Conservation (phyloP, 202 grass and related monocot species). For the Cymbopogon flexuosus region DNA sequence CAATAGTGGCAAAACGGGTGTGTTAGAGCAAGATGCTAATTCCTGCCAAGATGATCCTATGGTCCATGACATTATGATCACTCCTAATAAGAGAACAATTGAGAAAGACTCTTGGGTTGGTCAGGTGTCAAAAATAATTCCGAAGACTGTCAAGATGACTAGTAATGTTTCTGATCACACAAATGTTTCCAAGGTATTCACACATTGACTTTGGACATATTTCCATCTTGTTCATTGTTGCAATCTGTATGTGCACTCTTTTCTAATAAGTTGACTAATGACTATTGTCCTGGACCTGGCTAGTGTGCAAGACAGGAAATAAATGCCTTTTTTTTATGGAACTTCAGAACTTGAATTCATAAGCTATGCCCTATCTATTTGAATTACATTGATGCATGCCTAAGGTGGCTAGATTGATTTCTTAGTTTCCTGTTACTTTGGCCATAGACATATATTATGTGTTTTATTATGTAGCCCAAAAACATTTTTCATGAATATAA, state of each 20-base stretch:
- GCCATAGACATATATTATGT: background rate
- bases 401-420: constrained; percentile 13
- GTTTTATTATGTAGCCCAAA: background rate
- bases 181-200: constrained; percentile 45
- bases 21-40: constrained; percentile 20
- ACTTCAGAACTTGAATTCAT: background rate
- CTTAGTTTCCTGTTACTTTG: background rate
- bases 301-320: background rate
- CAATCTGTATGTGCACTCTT: background rate
- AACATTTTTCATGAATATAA: background rate
- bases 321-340: background rate
- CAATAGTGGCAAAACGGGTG: constrained; percentile 9
- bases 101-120: constrained; percentile 24
- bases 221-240: constrained; percentile 11
- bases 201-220: background rate
- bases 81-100: constrained; percentile 24
- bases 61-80: constrained; percentile 8
- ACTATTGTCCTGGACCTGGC: background rate
- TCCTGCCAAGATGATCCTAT: constrained; percentile 23
- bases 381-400: background rate
- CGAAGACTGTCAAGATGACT: constrained; percentile 35
- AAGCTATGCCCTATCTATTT: background rate
- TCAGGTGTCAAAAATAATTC: constrained; percentile 38
- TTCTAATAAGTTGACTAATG: background rate
- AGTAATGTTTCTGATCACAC: constrained; percentile 23